These are phyloP conservation scores for Mycothermus thermophilus DNA, from an alignment of 495 filamentous ascomycete genomes.

Conservation along the genomic window DNA sequence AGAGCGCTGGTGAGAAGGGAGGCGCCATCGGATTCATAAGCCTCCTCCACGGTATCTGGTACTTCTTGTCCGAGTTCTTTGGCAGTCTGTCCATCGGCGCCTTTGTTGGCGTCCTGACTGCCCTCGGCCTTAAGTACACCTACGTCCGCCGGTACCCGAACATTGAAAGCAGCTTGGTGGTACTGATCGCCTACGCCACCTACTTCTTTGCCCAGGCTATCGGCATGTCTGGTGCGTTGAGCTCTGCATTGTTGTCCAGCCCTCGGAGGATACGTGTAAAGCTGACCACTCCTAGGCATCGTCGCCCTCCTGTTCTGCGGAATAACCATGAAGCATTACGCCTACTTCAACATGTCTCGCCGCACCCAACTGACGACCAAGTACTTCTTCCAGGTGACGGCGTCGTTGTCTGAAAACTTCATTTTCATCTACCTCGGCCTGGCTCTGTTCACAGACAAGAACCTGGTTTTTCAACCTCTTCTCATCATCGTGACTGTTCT, in stretches of 20 bases:
- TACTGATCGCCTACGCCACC: slow-evolving; percentile 86
- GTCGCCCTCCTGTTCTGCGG: slow-evolving; percentile 95
- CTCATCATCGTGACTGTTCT: slow-evolving; percentile 85
- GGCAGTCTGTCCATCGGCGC: slow-evolving; percentile 83
- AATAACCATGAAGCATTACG: slow-evolving; percentile 96
- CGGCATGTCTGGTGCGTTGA: slow-evolving; percentile 65
- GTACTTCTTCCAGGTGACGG: slow-evolving; percentile 88
- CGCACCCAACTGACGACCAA: slow-evolving; percentile 96
- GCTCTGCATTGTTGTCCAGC: slow-evolving; percentile 6
- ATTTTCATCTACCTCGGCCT: slow-evolving; percentile 98
- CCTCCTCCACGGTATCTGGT: slow-evolving; percentile 77
- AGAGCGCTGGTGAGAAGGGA: slow-evolving; percentile 57
- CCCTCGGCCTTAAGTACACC: slow-evolving; percentile 82
- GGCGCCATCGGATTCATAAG: slow-evolving; percentile 54
- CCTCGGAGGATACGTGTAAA: no score
- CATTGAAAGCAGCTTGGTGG: slow-evolving; percentile 89
- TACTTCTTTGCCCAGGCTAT: slow-evolving; percentile 96
- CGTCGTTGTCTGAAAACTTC: slow-evolving; percentile 95
- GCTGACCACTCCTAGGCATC: slow-evolving; percentile 81
- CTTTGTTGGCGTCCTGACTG: slow-evolving; percentile 70
- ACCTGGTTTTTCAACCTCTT: slow-evolving; percentile 84
- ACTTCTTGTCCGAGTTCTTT: slow-evolving; percentile 93
- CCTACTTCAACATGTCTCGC: slow-evolving; percentile 99
- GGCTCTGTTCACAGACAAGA: slow-evolving; percentile 78
- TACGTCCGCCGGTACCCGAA: slow-evolving; percentile 82